Evolutionary conservation across 2,329 filamentous ascomycete species (phyloP).

Genomic region (Ustulina deusta): DNA sequence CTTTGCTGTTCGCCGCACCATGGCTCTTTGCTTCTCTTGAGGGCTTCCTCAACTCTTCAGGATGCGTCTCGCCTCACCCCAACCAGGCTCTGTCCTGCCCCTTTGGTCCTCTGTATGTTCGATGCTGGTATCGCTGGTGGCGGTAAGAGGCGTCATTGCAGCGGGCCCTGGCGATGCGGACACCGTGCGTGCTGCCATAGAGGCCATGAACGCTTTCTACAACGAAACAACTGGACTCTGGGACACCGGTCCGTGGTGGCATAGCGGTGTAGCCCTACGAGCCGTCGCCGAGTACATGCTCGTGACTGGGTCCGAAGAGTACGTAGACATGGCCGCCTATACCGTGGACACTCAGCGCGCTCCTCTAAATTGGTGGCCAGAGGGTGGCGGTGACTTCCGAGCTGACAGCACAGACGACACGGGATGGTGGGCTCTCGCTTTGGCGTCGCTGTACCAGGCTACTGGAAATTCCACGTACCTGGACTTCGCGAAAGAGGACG

Average conservation of each 20-base stretch:
- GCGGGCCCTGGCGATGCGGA: slow-evolving; percentile 27
- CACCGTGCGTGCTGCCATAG: slow-evolving; percentile 42
- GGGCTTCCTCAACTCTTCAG: background rate
- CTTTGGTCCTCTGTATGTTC: slow-evolving; percentile 13
- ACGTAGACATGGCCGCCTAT: slow-evolving; percentile 48
- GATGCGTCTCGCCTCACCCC: slow-evolving; percentile 17
- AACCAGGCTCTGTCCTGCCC: slow-evolving; percentile 6
- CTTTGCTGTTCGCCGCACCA: background rate
- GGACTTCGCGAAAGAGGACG: slow-evolving; percentile 59
- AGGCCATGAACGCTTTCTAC: slow-evolving; percentile 53
- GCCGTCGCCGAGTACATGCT: slow-evolving; percentile 54
- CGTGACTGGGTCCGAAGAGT: slow-evolving; percentile 47
- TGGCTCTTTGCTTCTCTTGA: background rate
- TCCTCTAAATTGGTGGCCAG: slow-evolving; percentile 53
- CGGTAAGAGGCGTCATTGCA: background rate
- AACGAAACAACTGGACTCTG: slow-evolving; percentile 53
- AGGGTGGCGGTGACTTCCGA: slow-evolving; percentile 55
- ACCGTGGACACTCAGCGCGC: slow-evolving; percentile 53
- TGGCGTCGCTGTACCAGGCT: slow-evolving; percentile 62
- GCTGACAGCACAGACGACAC: slow-evolving; percentile 59
- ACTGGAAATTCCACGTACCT: slow-evolving; percentile 60
- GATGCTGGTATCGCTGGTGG: background rate
- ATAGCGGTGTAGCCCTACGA: slow-evolving; percentile 54
- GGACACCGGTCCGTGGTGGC: slow-evolving; percentile 55
- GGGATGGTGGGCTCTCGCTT: slow-evolving; percentile 65